These are phyloP conservation scores for Pseudopithomyces chartarum DNA, from an alignment of 2,329 filamentous ascomycete genomes.

Conservation along the genomic window DNA sequence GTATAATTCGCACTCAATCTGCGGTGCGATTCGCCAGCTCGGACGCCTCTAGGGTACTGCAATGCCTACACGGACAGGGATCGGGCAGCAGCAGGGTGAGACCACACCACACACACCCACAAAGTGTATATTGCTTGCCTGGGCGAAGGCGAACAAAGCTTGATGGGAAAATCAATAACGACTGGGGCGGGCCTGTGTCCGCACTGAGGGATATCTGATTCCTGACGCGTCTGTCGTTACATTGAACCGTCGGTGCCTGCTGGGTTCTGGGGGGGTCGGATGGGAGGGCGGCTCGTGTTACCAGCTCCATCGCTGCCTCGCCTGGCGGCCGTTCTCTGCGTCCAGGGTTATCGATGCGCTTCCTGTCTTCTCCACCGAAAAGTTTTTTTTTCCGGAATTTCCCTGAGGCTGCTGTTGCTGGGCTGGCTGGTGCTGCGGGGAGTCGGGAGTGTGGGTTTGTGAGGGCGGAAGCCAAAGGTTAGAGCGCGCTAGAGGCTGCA, in stretches of 20 bases:
- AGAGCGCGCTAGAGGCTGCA: slow-evolving; percentile 35
- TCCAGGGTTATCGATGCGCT: slow-evolving; percentile 19
- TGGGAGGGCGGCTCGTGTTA: slow-evolving; percentile 12
- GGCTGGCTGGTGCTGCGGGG: slow-evolving; percentile 42
- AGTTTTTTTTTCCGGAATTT: slow-evolving; percentile 25
- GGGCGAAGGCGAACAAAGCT: slow-evolving; percentile 15
- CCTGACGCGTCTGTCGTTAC: slow-evolving; percentile 24
- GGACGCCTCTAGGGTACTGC: no score
- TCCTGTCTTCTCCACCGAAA: slow-evolving; percentile 39
- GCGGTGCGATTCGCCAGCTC: slow-evolving; percentile 25
- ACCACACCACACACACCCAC: slow-evolving; percentile 24
- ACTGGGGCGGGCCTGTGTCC: slow-evolving; percentile 13
- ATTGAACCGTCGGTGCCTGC: slow-evolving; percentile 5
- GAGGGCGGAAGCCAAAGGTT: slow-evolving; percentile 30
- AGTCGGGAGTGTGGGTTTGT: slow-evolving; percentile 41
- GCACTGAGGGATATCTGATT: slow-evolving; percentile 20
- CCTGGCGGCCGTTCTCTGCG: slow-evolving; percentile 16
- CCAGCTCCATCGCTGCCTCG: slow-evolving; percentile 24
- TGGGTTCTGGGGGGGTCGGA: slow-evolving; percentile 7
- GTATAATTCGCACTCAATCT: slow-evolving; percentile 28
- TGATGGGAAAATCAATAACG: slow-evolving; percentile 9
- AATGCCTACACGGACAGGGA: slow-evolving; percentile 32
- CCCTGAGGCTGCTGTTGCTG: slow-evolving; percentile 32
- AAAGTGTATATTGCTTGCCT: slow-evolving; percentile 10
- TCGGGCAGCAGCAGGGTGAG: slow-evolving; percentile 29